Conservation (phyloP, 2,329 filamentous ascomycete species). For the Diplocarpon mali region DNA sequence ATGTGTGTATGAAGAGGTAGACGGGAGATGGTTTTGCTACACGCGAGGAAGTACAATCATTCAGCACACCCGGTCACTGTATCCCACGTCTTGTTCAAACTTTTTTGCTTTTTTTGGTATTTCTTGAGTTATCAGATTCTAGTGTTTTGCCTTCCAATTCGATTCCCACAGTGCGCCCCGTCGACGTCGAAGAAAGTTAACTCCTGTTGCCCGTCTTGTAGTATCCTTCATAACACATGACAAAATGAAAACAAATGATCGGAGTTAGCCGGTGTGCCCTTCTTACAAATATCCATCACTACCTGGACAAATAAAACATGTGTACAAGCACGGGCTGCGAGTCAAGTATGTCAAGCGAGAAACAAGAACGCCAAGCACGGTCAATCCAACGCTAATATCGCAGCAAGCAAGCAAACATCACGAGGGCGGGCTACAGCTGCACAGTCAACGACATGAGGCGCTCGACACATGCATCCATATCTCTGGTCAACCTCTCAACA, state of each 20-base stretch:
- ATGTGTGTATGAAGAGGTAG: too few species aligned
- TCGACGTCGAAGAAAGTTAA: slow-evolving; percentile 3
- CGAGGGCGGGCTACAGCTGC: slow-evolving; percentile 14
- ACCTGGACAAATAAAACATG: not conserved
- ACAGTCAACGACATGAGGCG: slow-evolving; percentile 20
- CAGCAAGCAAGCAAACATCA: slow-evolving; percentile 10
- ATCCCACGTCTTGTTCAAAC: too few species aligned
- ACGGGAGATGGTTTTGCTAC: too few species aligned
- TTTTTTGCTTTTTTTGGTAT: too few species aligned
- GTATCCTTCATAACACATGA: not conserved
- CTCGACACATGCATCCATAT: slow-evolving; percentile 21
- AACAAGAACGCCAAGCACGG: slow-evolving; percentile 3
- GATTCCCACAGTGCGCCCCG: not conserved
- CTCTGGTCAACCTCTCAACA: slow-evolving; percentile 17
- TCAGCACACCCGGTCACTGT: too few species aligned
- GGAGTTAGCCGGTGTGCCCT: too few species aligned
- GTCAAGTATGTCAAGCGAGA: slow-evolving; percentile 1
- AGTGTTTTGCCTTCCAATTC: not conserved
- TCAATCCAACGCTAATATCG: slow-evolving; percentile 14
- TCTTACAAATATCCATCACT: too few species aligned
- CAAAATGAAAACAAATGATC: not conserved
- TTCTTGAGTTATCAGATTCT: too few species aligned
- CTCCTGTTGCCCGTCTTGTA: slow-evolving; percentile 2
- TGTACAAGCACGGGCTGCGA: not conserved
- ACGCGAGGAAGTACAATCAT: too few species aligned